phyloP scores from a whole-genome alignment of 129 eudicot genomes.

The Lactuca saligna region DNA sequence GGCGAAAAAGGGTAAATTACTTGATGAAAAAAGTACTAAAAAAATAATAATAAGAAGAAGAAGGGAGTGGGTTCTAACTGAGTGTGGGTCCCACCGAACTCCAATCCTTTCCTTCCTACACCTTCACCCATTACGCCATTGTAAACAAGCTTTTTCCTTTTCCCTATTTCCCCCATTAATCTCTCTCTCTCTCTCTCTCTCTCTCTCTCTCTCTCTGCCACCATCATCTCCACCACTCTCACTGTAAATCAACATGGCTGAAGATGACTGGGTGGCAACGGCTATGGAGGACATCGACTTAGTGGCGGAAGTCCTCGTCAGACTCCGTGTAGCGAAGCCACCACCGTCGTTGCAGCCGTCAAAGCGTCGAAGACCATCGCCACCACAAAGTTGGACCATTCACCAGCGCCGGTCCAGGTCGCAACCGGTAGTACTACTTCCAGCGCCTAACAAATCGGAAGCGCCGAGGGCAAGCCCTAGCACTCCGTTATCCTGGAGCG shows the following conservation, averaged over 20 bases:
- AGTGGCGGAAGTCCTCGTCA: slow-evolving; percentile 51
- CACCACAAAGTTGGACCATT: slow-evolving; percentile 54
- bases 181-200: slow-evolving; percentile 8
- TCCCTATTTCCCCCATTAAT: slow-evolving; percentile 15
- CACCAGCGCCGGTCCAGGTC: slow-evolving; percentile 66
- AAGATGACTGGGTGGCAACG: slow-evolving; percentile 46
- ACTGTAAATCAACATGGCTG: slow-evolving; percentile 27
- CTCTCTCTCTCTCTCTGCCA: not conserved
- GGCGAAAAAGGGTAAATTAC: slow-evolving; percentile 19
- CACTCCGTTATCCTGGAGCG: slow-evolving; percentile 75
- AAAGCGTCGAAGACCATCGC: slow-evolving; percentile 9
- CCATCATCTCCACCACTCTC: slow-evolving; percentile 10
- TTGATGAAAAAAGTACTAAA: slow-evolving; percentile 4
- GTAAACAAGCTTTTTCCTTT: slow-evolving; percentile 27
- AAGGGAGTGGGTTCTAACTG: slow-evolving; percentile 38
- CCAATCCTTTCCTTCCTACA: slow-evolving; percentile 41
- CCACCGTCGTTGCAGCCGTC: slow-evolving; percentile 29
- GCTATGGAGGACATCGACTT: slow-evolving; percentile 36
- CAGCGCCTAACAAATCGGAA: slow-evolving; percentile 20
- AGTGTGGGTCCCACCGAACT: slow-evolving; percentile 36
- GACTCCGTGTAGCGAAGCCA: slow-evolving; percentile 26
- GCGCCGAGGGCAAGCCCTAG: slow-evolving; percentile 56
- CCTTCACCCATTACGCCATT: slow-evolving; percentile 38
- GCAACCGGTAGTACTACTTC: slow-evolving; percentile 12
- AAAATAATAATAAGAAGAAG: not conserved